Conservation (phyloP, 495 filamentous ascomycete genomes). For the Physcia stellaris region DNA sequence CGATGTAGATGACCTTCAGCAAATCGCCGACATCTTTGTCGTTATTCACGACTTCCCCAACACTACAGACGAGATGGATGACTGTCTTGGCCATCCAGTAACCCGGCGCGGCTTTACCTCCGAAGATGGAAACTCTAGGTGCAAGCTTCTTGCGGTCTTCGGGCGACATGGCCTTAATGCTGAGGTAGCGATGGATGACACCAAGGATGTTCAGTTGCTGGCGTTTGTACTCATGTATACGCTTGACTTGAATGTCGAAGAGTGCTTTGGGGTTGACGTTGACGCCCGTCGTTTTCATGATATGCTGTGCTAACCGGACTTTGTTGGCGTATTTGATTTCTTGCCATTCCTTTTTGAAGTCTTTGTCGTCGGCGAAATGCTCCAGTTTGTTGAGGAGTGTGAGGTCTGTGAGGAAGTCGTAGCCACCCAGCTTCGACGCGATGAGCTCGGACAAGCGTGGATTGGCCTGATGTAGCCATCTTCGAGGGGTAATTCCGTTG, state of each 20-base stretch:
- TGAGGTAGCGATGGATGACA: conserved; percentile 87
- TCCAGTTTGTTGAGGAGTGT: conserved; percentile 76
- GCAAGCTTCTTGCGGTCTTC: conserved; percentile 79
- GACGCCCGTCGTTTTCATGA: conserved; percentile 59
- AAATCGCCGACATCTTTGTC: conserved; percentile 86
- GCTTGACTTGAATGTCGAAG: conserved; percentile 96
- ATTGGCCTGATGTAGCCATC: conserved; percentile 97
- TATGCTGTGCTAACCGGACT: conserved; percentile 71
- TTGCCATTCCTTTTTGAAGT: conserved; percentile 82
- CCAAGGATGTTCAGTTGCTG: conserved; percentile 99
- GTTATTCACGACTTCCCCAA: conserved; percentile 81
- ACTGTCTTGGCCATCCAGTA: conserved; percentile 99
- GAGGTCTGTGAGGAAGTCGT: conserved; percentile 77
- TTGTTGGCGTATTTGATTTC: conserved; percentile 74
- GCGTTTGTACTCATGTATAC: conserved; percentile 98
- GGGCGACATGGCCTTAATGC: conserved; percentile 68
- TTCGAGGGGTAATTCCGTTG: conserved; percentile 87
- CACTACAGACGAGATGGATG: conserved; percentile 90
- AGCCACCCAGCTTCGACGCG: conserved; percentile 69
- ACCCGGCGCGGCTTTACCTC: conserved; percentile 91
- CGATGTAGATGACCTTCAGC: conserved; percentile 91
- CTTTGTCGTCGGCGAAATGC: conserved; percentile 63
- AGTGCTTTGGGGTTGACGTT: conserved; percentile 76
- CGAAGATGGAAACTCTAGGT: conserved; percentile 93
- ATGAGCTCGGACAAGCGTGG: conserved; percentile 85